Conservation (phyloP, 2,329 filamentous ascomycete species). For the Cordyceps militaris region DNA sequence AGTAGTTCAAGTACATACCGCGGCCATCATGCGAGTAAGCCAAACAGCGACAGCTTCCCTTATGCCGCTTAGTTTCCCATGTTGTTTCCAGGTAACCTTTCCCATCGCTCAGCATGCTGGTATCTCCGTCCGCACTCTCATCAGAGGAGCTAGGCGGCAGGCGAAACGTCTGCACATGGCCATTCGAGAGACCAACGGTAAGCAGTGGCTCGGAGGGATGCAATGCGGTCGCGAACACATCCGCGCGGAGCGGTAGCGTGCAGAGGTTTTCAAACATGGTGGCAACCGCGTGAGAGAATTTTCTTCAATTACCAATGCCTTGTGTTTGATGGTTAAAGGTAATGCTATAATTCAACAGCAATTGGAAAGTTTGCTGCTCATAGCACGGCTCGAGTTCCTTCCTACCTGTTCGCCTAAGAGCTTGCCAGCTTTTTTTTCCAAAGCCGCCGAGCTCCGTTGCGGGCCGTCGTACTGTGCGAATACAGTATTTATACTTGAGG, state of each 20-base stretch:
- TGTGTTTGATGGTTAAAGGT: background rate
- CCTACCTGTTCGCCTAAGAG: background rate
- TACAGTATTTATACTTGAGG: background rate
- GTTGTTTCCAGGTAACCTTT: slow-evolving; percentile 70
- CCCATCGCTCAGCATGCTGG: slow-evolving; percentile 50
- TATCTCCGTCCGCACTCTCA: slow-evolving; percentile 43
- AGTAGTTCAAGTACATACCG: slow-evolving; percentile 40
- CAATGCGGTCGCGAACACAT: slow-evolving; percentile 81
- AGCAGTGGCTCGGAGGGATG: slow-evolving; percentile 81
- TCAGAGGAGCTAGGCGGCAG: slow-evolving; percentile 52
- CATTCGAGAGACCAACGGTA: slow-evolving; percentile 75
- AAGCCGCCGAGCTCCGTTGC: background rate
- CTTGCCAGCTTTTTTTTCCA: background rate
- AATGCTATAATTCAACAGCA: background rate
- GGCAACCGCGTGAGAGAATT: background rate
- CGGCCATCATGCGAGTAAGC: slow-evolving; percentile 73
- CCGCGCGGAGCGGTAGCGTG: slow-evolving; percentile 75
- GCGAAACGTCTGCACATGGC: slow-evolving; percentile 78
- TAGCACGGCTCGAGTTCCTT: background rate
- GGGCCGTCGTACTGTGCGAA: slow-evolving; percentile 3
- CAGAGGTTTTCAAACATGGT: slow-evolving; percentile 87
- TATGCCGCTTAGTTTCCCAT: slow-evolving; percentile 86
- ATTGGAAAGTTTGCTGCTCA: background rate
- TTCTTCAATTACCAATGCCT: background rate
- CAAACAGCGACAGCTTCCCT: slow-evolving; percentile 83